These are phyloP conservation scores for Solanum dulcamara DNA, from an alignment of 257 asterid genomes.

Conservation along the genomic window DNA sequence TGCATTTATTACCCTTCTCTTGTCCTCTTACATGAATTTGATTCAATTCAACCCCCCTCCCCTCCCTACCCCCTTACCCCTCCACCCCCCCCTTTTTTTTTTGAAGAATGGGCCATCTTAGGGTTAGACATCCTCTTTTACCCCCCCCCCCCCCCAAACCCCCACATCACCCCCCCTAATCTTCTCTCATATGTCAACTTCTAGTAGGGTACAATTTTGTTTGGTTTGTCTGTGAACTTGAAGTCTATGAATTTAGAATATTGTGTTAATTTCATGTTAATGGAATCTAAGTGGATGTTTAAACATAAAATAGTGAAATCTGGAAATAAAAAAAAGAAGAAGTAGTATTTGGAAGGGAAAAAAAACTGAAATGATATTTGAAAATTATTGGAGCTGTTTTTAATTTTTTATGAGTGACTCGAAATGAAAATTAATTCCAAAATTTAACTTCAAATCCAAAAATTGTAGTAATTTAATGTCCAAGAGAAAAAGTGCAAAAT, in stretches of 20 bases:
- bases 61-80: not conserved
- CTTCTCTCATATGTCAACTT: constrained; percentile 39
- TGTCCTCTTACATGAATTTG: not conserved
- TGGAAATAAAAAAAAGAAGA: not conserved
- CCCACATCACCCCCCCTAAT: not conserved
- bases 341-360: not conserved
- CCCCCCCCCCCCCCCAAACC: not conserved
- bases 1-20: constrained; percentile 44
- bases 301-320: not conserved
- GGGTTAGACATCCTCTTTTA: constrained; percentile 15
- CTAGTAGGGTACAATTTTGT: constrained; percentile 1
- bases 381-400: not conserved
- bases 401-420: not conserved
- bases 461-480: not conserved
- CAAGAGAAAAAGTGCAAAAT: not conserved
- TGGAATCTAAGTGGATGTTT: not conserved
- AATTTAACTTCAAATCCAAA: not conserved
- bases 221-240: not conserved
- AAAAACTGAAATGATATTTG: not conserved
- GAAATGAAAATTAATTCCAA: not conserved
- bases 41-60: not conserved
- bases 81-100: not conserved
- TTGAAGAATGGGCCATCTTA: constrained; percentile 58
- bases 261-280: accelerated
- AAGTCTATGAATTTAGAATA: not conserved